phyloP scores from a whole-genome alignment of 139 green algal genomes.

The Penium margaritaceum region DNA sequence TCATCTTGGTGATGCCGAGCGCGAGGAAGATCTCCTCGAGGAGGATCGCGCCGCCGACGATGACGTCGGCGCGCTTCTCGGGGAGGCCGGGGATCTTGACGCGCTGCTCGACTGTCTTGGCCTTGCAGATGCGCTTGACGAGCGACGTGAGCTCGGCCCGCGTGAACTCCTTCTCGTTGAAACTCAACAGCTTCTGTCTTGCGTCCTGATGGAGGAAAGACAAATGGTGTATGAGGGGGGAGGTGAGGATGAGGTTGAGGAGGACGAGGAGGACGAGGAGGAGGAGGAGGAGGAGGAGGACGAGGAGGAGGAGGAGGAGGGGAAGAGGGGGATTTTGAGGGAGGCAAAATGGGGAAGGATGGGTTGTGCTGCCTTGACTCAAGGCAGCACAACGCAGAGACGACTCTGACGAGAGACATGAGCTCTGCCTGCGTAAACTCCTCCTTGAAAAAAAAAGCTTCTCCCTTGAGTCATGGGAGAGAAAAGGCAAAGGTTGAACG shows the following conservation, averaged over 20 bases:
- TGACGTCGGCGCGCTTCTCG: conserved; percentile 44
- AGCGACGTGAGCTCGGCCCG: conserved; percentile 27
- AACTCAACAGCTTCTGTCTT: not conserved
- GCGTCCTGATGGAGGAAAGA: too few relatives aligned
- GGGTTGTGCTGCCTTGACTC: too few relatives aligned
- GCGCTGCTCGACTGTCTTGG: conserved; percentile 30
- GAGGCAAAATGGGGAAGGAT: too few relatives aligned
- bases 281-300: not conserved
- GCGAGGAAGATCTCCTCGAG: conserved; percentile 45
- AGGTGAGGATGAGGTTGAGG: too few relatives aligned
- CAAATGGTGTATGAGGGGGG: not conserved
- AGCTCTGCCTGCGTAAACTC: too few relatives aligned
- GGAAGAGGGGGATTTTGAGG: too few relatives aligned
- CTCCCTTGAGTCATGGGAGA: too few relatives aligned
- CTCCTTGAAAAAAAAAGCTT: too few relatives aligned
- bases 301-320: not conserved
- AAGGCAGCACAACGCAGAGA: too few relatives aligned
- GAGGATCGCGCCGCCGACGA: conserved; percentile 43
- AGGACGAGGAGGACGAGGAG: too few relatives aligned
- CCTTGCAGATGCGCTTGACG: conserved; percentile 38
- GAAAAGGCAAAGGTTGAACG: too few relatives aligned
- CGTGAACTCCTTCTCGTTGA: conserved; percentile 27
- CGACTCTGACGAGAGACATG: too few relatives aligned
- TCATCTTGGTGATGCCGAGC: conserved; percentile 39
- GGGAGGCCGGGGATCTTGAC: conserved; percentile 42